Base-by-base conservation (phyloP, 495 filamentous ascomycete genomes). In the Baudoinia panamericana region DNA sequence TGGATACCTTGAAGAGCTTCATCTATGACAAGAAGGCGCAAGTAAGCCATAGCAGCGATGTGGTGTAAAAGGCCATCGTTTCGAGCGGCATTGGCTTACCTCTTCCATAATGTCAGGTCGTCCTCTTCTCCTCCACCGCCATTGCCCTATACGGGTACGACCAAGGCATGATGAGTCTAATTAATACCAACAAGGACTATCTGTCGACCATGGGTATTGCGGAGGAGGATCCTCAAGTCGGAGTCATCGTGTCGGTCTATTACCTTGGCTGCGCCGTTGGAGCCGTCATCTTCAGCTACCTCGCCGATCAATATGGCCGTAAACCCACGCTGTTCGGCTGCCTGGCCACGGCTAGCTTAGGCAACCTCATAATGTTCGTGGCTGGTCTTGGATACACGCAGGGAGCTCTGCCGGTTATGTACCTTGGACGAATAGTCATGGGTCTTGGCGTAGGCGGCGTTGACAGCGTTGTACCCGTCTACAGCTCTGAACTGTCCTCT, bases 201-300 rank as follows among this genome's bases (percentile, higher is more conserved):
- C 68, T 76, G 3, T 24, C 52, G 23, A 73, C 68, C 30, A 75
- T 76, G 71, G 63, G 60, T 41, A 69, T 75, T 30, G 18, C 42
- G 3, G 58, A 53, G 45, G 54, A 63, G 12, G 60, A 63, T 16
- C 59, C 66, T 19, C 39, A 70, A 8, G 69, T 75, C 19, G 72
- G 72, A 35, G 51, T 76, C 30, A 72, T 76, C 31, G 68, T 75
- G 21, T 65, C 66, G n/a, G 58, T 73, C 26, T 75, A 73, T 57
- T 76, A 74, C 43, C 60, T 75, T 15, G 69, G 71, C 17, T 74
- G 70, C 45, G 54, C 68, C 1, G 48, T 64, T 1, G 71, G 72
- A 15, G 69, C 72, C 9, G 56, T 73, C 1, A 42, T 71, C 24
- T 67, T 68, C 16, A 68, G 62, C 19, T 58, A 50, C 29, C 46